Base-by-base conservation (phyloP, 495 filamentous ascomycete genomes). In the Penicillium lividum region DNA sequence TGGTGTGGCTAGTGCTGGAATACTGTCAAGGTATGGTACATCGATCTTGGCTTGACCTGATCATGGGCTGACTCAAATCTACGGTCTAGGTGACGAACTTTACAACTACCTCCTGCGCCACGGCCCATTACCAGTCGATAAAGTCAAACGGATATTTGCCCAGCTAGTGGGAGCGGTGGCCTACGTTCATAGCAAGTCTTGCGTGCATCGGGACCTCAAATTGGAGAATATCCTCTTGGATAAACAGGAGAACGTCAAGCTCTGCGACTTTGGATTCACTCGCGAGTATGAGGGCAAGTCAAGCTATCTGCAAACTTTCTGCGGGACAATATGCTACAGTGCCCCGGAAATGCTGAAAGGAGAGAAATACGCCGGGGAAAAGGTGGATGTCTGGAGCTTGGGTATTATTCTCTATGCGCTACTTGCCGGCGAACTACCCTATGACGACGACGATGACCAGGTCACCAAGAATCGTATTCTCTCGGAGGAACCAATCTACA, bases 191-290 rank as follows among this genome's bases (percentile, higher is more conserved):
- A 89, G 89, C 69, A 92, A 93, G 67, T 92, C 89, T 7, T 98
- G 94, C 68, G 95, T 98, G 38, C 94, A 98, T 74, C 90, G 94
- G 49, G 94, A 98, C 68, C 77, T 98, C 11, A 98, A 98, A 74
- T 80, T 98, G 58, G 94, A 98, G 70, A 98, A 98, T 62, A 97
- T 98, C 46, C 79, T 98, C 38, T 83, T 98, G 54, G 94, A 98
- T 76, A 98, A 97, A 72, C 80, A 97, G 64, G 93, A 93, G 66
- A 97, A 98, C 68, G 94, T 98, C 62, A 98, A 98, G 77, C 80
- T 98, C n/a, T 94, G 92, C 69, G 94, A 98, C 68, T 98, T 98
- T 73, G 94, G 94, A 8, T 98, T 98, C 68, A 98, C 94, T 10
- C 82, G 94, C 57, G 94, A 98, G 72, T 98, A 98, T 71, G 92